phyloP scores from a whole-genome alignment of 495 filamentous ascomycete genomes.

The Penicillium robsamsonii region DNA sequence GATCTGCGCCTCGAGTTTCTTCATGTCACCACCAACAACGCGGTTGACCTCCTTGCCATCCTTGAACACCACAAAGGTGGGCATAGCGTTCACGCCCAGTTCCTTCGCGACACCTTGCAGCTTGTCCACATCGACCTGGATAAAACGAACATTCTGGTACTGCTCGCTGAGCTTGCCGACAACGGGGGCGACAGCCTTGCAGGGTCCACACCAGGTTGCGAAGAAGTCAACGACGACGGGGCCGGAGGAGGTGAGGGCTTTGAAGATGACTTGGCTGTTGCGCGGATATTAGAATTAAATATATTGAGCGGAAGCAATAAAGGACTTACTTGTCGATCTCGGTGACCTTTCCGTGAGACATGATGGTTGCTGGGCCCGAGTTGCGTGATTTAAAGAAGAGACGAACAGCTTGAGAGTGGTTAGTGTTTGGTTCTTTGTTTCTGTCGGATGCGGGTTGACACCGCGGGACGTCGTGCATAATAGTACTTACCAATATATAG shows the following conservation, averaged over 20 bases:
- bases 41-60: conserved; percentile 54
- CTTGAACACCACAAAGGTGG: conserved; percentile 81
- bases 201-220: conserved; percentile 33
- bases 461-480: no score
- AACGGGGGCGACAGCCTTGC: conserved; percentile 27
- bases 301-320: background rate
- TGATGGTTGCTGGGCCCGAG: conserved; percentile 17
- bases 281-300: conserved; percentile 9
- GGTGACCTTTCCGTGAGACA: conserved; percentile 29
- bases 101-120: conserved; percentile 68
- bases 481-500: conserved; percentile 23
- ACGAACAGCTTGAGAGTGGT: conserved; percentile 22
- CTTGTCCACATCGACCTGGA: conserved; percentile 86
- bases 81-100: conserved; percentile 81
- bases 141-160: conserved; percentile 61
- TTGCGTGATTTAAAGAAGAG: conserved; percentile 17
- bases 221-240: conserved; percentile 31
- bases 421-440: conserved; percentile 2
- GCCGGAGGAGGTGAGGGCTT: conserved; percentile 27
- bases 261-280: conserved; percentile 31
- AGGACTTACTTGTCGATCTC: conserved; percentile 31
- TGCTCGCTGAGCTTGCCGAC: conserved; percentile 34
- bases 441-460: background rate
- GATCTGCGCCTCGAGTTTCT: conserved; percentile 49
- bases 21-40: conserved; percentile 73